Base-by-base conservation (phyloP, 495 filamentous ascomycete genomes). In the Talaromyces stipitatus region DNA sequence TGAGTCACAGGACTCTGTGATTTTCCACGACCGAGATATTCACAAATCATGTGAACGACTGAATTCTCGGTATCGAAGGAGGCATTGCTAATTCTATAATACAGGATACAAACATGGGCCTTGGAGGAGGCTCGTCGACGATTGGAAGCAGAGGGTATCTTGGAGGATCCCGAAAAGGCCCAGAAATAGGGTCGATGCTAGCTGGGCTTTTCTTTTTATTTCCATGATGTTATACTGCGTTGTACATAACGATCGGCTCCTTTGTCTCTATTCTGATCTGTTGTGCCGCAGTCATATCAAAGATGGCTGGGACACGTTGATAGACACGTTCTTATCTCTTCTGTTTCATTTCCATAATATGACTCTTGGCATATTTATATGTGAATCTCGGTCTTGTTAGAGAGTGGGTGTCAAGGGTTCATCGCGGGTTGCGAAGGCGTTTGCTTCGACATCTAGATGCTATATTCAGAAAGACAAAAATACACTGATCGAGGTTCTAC, bases 51-150 rank as follows among this genome's bases (percentile, higher is more conserved):
- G 14, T n/a, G 33, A 18, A 38, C 11, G 18, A 38, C 4, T 38
- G 33, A 38, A 14, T 4, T 18, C 11, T 6, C 18, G 14, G 14
- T 5, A 22, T n/a, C n/a, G 53, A 22, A 43, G 24, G 33, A n/a
- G 27, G 1, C 6, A 18, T 48, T n/a, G 26, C 50, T 52, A n/a
- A 53, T 9, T 7, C 1, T 53, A n/a, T n/a, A 27, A 16, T 41
- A 58, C 59, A 98, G 95, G 64, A 97, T 99, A 85, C 92, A 97
- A 79, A 97, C 92, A 50, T 99, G 94, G 94, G 94, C 94, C 28
- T 79, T 99, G 46, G 94, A 99, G 74, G 94, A 99, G 75, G 94
- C 94, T 36, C 82, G 92, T 56, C 81, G 94, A 69, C 78, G 94
- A 70, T 80, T 99, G 76, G 94, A 99, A 76, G 86, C 83, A 16